Percentiles rank a stretch among this genome's conserved stretches.
These are phyloP conservation scores for Botryotinia calthae DNA, from an alignment of 2,329 filamentous ascomycete species.

Conservation along the genomic window DNA sequence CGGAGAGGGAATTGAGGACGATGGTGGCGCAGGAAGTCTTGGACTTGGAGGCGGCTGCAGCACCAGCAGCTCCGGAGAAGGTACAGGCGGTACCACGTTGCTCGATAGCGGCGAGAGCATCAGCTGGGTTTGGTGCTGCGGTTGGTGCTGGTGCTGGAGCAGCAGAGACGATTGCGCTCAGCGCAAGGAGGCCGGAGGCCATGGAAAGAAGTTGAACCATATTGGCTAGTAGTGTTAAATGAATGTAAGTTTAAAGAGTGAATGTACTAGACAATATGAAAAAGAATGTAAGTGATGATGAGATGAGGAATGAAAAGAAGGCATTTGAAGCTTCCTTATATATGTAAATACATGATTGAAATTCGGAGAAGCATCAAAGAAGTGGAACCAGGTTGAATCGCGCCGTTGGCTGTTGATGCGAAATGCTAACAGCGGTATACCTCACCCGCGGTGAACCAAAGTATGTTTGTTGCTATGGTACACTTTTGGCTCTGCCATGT, in stretches of 20 bases:
- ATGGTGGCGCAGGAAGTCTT: slow-evolving; percentile 55
- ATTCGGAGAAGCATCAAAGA: neutral
- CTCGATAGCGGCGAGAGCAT: slow-evolving; percentile 5
- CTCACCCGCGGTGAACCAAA: neutral
- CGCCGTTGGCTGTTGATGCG: neutral
- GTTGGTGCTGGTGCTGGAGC: slow-evolving; percentile 30
- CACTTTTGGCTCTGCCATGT: neutral
- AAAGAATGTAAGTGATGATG: slow-evolving; percentile 9
- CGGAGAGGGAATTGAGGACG: slow-evolving; percentile 50
- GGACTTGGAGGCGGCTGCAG: slow-evolving; percentile 47
- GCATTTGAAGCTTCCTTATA: neutral
- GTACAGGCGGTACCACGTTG: slow-evolving; percentile 47
- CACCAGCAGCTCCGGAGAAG: slow-evolving; percentile 51
- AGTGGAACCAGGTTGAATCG: neutral
- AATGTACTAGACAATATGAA: slow-evolving; percentile 9
- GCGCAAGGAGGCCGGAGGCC: slow-evolving; percentile 27
- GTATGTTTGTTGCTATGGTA: neutral
- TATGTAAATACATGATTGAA: slow-evolving; percentile 1
- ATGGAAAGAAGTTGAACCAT: slow-evolving; percentile 32
- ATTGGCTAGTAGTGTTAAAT: slow-evolving; percentile 22
- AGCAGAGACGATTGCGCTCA: slow-evolving; percentile 25
- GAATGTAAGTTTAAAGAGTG: slow-evolving; percentile 11
- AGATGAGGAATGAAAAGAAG: slow-evolving; percentile 10
- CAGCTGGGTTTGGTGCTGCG: slow-evolving; percentile 29
- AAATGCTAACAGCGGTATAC: neutral